Evolutionary conservation across 129 eudicot species (phyloP), one percentile per base, ranked within the genome.

Genomic region (Lactuca saligna): DNA sequence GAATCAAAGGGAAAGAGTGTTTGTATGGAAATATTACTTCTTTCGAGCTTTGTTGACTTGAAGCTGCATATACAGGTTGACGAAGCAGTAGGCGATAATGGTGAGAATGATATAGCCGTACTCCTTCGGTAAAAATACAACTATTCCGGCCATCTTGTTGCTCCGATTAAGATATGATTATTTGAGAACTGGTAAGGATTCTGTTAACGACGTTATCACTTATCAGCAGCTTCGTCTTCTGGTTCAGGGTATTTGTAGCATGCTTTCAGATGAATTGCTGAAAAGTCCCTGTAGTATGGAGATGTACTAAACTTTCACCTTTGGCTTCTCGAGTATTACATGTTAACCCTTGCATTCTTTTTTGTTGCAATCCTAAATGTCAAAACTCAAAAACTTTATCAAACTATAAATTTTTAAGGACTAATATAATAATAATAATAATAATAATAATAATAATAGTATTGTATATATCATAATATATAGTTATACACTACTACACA

Each of bases 31-130:
- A 31, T n/a, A 7, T 76, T 69, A 76, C 81, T 69, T 76, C 60
- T 76, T 76, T 31, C 81, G 81, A 17, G 81, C 81, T 42, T 4
- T 76, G 65, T 71, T 71, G 71, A 76, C 81, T 76, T 69, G 70
- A 62, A 76, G 53, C 60, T 55, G 59, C 81, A 76, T 76, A 55
- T 69, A 76, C 34, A 76, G 0, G 50, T 76, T 70, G 54, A 76
- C 6, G 59, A 76, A 54, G 17, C 42, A 63, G 50, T 76, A 76
- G 31, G 81, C 71, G 4, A 17, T 20, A 17, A 76, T 41, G 17
- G 57, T 69, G 58, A 76, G 58, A 1, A 76, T 4, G 59, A 76
- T 9, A 58, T 69, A 76, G 31, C 75, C 75, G 65, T 53, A 76
- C 29, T 76, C 81, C 62, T 67, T 79, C 5, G 83, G 79, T 17